These are phyloP conservation scores for Colletotrichum magnum DNA, from an alignment of 2,329 filamentous ascomycete genomes.

Conservation along the genomic window DNA sequence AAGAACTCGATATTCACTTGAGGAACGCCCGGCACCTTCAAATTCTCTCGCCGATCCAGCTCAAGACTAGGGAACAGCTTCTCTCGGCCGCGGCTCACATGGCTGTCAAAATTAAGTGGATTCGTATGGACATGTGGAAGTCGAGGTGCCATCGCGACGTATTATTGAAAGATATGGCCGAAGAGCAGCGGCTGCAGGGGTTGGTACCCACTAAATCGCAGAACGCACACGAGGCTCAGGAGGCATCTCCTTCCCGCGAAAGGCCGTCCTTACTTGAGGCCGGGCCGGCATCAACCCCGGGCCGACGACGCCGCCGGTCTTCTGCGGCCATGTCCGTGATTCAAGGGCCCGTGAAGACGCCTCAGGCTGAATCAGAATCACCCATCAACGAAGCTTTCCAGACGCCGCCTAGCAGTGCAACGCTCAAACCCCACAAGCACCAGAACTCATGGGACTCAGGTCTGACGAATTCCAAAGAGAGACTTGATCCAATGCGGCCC, in stretches of 20 bases:
- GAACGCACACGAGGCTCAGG: constrained; percentile 29
- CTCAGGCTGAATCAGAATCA: constrained; percentile 53
- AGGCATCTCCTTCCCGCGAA: constrained; percentile 33
- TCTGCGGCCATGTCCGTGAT: constrained; percentile 34
- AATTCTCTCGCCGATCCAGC: constrained; percentile 89
- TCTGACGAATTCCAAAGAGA: constrained; percentile 41
- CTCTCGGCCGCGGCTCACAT: constrained; percentile 87
- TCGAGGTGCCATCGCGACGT: constrained; percentile 93
- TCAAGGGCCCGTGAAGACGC: constrained; percentile 19
- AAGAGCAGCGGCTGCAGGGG: constrained; percentile 59
- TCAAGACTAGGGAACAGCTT: constrained; percentile 89
- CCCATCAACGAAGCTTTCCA: constrained; percentile 62
- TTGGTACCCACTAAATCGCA: constrained; percentile 12
- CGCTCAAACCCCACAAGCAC: constrained; percentile 51
- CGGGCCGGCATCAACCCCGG: constrained; percentile 21
- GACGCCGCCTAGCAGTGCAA: constrained; percentile 61
- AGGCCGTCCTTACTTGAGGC: constrained; percentile 26
- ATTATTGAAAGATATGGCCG: constrained; percentile 85
- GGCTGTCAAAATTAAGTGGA: constrained; percentile 92
- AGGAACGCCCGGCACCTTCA: constrained; percentile 92
- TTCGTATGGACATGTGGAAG: constrained; percentile 93
- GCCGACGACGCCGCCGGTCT: constrained; percentile 32
- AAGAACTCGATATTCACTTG: constrained; percentile 85
- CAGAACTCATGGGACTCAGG: constrained; percentile 60
- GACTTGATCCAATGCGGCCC: constrained; percentile 46